Conservation (phyloP, 345 rosid genomes). For the Moringa oleifera region DNA sequence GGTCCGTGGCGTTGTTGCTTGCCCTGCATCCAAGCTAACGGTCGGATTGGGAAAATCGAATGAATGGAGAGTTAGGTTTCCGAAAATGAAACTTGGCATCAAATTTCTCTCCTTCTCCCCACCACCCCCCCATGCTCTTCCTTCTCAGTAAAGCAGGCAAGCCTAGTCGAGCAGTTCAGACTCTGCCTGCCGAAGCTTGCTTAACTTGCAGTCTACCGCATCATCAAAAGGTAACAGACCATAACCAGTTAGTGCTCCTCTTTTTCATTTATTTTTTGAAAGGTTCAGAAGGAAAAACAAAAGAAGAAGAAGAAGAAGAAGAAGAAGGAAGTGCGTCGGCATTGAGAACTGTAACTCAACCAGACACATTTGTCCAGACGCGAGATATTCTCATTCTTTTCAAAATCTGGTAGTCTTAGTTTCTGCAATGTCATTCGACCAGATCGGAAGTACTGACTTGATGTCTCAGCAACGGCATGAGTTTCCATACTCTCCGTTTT, state of each 20-base stretch:
- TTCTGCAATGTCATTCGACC: not conserved
- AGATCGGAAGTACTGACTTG: constrained; percentile 15
- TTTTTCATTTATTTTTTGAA: too few species aligned
- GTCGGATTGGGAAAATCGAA: constrained; percentile 35
- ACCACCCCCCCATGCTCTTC: constrained; percentile 15
- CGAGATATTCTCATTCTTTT: constrained; percentile 7
- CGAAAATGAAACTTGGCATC: constrained; percentile 37
- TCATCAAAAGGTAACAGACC: too few species aligned
- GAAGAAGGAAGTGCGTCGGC: too few species aligned
- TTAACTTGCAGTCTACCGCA: constrained; percentile 52
- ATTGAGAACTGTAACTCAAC: constrained; percentile 7
- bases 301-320: too few species aligned
- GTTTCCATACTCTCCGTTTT: constrained; percentile 9
- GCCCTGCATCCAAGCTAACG: constrained; percentile 44
- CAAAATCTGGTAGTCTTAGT: not conserved
- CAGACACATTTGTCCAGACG: constrained; percentile 8
- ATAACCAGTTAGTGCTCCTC: too few species aligned
- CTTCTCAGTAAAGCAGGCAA: constrained; percentile 36
- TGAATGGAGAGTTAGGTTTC: constrained; percentile 40
- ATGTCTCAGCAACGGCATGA: constrained; percentile 21
- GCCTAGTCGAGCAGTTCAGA: too few species aligned
- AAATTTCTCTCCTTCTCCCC: constrained; percentile 3
- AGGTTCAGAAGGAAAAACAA: not conserved
- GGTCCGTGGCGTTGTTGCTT: too few species aligned
- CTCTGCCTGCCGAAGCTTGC: constrained; percentile 21